Conservation (phyloP, 176 grass and related monocot species). For the Eragrostis nindensis region DNA sequence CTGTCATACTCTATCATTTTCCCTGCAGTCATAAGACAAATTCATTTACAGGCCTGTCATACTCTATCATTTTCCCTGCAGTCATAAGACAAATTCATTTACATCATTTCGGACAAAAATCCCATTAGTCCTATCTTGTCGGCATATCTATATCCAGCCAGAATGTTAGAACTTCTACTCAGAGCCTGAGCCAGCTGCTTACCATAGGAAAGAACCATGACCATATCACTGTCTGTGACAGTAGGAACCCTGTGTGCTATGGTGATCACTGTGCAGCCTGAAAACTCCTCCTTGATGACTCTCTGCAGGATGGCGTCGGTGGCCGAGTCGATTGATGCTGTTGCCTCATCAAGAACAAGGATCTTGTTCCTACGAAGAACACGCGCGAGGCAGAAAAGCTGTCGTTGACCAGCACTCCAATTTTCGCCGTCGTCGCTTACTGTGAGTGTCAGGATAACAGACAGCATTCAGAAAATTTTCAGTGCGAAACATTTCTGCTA, state of each 20-base stretch:
- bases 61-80: too few relatives aligned
- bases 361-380: conserved; percentile 74
- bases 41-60: too few relatives aligned
- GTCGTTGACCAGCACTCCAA: conserved; percentile 78
- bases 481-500: not conserved
- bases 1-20: conserved; percentile 76
- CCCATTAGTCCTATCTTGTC: not conserved
- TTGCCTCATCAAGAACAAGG: conserved; percentile 82
- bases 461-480: not conserved
- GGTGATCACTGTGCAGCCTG: conserved; percentile 74
- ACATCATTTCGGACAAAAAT: not conserved
- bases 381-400: conserved; percentile 80
- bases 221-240: conserved; percentile 82
- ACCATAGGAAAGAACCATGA: conserved; percentile 91
- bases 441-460: conserved; percentile 41
- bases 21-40: conserved; percentile 51
- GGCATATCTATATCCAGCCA: not conserved
- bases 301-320: conserved; percentile 70
- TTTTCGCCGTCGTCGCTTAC: conserved; percentile 84
- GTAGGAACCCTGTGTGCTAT: conserved; percentile 85
- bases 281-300: conserved; percentile 75
- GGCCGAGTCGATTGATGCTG: conserved; percentile 81
- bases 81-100: not conserved
- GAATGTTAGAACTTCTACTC: not conserved
- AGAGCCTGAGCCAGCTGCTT: conserved; percentile 17